Evolutionary conservation across 768 basidiomycete genomes (phyloP).

Genomic region (Lactarius akahatsu): DNA sequence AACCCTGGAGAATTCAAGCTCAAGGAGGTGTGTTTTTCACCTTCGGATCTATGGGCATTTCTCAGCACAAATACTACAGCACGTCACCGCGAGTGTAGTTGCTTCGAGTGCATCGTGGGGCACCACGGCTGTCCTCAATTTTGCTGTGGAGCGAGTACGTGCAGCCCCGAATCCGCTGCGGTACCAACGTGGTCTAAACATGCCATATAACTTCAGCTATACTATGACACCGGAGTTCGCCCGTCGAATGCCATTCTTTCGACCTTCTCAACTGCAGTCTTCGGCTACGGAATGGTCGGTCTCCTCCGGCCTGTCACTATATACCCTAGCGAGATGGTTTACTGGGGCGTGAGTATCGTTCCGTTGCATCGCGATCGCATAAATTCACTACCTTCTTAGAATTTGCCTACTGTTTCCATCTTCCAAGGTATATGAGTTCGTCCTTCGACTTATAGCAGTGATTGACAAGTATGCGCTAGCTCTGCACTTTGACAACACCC

Average conservation of each 20-base stretch:
- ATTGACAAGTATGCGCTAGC: slow-evolving; percentile 41
- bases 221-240: slow-evolving; percentile 55
- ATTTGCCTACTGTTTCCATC: slow-evolving; percentile 56
- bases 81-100: slow-evolving; percentile 55
- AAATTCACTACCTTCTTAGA: slow-evolving; percentile 35
- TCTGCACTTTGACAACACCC: slow-evolving; percentile 47
- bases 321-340: slow-evolving; percentile 64
- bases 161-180: slow-evolving; percentile 8
- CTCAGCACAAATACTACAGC: slow-evolving; percentile 38
- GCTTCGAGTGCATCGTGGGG: slow-evolving; percentile 56
- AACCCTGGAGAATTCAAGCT: slow-evolving; percentile 58
- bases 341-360: slow-evolving; percentile 47
- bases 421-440: slow-evolving; percentile 47
- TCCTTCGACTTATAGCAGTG: background rate
- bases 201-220: slow-evolving; percentile 41
- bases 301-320: slow-evolving; percentile 57
- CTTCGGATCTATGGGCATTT: background rate
- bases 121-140: slow-evolving; percentile 56
- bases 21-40: slow-evolving; percentile 49
- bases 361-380: background rate
- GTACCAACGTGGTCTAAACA: too few relatives aligned
- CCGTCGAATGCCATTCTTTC: slow-evolving; percentile 58
- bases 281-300: slow-evolving; percentile 64
- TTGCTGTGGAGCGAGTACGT: slow-evolving; percentile 57
- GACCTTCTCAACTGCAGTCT: slow-evolving; percentile 63